Evolutionary conservation across 179 eudicot species (phyloP), one percentile per base, ranked within the genome.

Genomic region (Nepenthes alata): DNA sequence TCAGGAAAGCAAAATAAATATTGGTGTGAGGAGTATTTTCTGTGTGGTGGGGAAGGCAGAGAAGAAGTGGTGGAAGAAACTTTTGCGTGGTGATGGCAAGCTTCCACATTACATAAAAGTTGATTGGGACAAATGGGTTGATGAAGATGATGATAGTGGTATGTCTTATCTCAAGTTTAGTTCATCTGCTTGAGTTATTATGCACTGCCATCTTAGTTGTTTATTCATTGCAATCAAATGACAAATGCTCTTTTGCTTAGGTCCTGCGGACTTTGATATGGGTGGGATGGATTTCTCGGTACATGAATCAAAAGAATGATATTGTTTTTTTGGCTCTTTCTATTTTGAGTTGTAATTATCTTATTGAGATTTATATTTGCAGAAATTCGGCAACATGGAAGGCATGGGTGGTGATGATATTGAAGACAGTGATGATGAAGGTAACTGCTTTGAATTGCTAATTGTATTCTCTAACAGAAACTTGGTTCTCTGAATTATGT

Each of bases 231-330:
- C 47, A 2, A 63, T 25, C 25, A 25, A 25, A 25, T 25, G 25
- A 25, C 25, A 25, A 25, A 25, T 25, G 25, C 41, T 52, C 2
- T 70, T 49, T 57, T 68, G 53, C 55, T 44, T 63, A 81, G 97
- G 77, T 71, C 83, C 96, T 4, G 77, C 67, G 2, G 96, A 91
- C 34, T 2, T 73, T 9, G 96, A 88, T 77, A 67, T 79, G 78
- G 94, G 88, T 51, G 94, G 91, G 50, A 91, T 91, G 97, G 97
- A 91, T 74, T 88, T 90, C 83, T 90, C 97, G 72, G 97, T 90
- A 88, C 66, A 78, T 7, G 13, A n/a, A 6, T 14, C 11, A 15
- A 7, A 14, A 37, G 48, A 15, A 10, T 48, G 4, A 5, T 45
- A 11, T 11, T 4, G 44, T 52, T 37, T 63, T 61, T 11, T 35